Conservation (phyloP, 192 early-diverging fungal genomes). For the Coemansia sp. region DNA sequence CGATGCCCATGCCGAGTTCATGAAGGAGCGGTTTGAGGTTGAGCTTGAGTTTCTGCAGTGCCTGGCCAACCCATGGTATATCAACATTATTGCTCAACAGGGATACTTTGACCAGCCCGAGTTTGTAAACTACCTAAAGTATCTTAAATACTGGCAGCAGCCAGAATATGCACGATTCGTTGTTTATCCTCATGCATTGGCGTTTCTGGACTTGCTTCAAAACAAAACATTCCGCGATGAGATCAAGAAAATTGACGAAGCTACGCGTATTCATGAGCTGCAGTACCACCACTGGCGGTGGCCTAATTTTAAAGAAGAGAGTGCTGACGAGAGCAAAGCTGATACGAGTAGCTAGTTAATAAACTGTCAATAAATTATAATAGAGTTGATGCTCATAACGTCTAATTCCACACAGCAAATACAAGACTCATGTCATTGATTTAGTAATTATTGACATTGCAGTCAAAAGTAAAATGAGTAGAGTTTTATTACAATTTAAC, state of each 20-base stretch:
- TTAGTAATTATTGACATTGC: too few species aligned
- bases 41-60: slow-evolving; percentile 97
- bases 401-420: too few species aligned
- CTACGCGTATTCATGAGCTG: slow-evolving; percentile 69
- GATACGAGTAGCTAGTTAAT: not conserved
- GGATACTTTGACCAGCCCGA: slow-evolving; percentile 79
- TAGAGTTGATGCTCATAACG: too few species aligned
- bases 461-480: too few species aligned
- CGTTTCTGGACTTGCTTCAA: slow-evolving; percentile 86
- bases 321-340: not conserved
- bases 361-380: too few species aligned
- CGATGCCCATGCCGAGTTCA: slow-evolving; percentile 4
- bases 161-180: slow-evolving; percentile 91
- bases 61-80: slow-evolving; percentile 90
- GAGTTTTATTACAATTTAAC: slow-evolving; percentile 7
- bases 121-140: slow-evolving; percentile 88
- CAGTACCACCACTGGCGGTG: slow-evolving; percentile 48
- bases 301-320: slow-evolving; percentile 18
- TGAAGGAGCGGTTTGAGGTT: slow-evolving; percentile 73
- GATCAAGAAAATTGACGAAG: slow-evolving; percentile 69
- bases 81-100: slow-evolving; percentile 89
- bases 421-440: too few species aligned
- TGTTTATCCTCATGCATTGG: slow-evolving; percentile 84
- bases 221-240: slow-evolving; percentile 75
- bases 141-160: slow-evolving; percentile 86